Evolutionary conservation across 805 yeast species (phyloP).

Genomic region (Candida insectalens): DNA sequence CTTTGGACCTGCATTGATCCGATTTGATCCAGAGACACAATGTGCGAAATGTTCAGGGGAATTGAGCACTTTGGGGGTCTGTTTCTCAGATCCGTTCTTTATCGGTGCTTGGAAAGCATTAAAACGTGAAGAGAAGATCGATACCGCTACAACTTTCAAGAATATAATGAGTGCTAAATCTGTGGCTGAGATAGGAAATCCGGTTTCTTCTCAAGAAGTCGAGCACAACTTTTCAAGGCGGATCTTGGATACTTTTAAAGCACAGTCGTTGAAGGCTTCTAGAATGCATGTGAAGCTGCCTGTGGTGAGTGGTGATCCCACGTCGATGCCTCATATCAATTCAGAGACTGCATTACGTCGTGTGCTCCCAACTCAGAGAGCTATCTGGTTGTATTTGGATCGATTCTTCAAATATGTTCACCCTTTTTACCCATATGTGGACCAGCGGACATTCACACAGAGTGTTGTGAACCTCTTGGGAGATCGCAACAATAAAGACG

Average conservation of each 20-base stretch:
- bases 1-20: constrained; percentile 4
- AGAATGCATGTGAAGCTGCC: too few species aligned
- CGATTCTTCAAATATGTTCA: constrained; percentile 37
- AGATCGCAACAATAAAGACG: neutral
- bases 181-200: constrained; percentile 3
- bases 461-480: neutral
- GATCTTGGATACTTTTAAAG: neutral
- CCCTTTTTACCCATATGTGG: constrained; percentile 39
- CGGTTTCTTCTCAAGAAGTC: too few species aligned
- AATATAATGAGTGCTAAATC: constrained; percentile 9
- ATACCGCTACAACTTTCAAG: constrained; percentile 3
- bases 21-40: constrained; percentile 2
- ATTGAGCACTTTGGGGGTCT: neutral
- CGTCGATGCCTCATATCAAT: too few species aligned
- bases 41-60: constrained; percentile 3
- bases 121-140: neutral
- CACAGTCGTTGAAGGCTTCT: neutral
- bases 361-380: constrained; percentile 36
- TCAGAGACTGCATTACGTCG: too few species aligned
- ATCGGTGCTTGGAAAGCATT: neutral
- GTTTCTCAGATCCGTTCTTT: neutral
- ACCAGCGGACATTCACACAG: constrained; percentile 22
- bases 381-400: constrained; percentile 35
- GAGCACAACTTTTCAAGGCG: neutral
- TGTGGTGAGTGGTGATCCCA: too few species aligned